Percentiles rank a stretch among this genome's conserved stretches.
Conservation (phyloP, 2,329 filamentous ascomycete species). For the Beauveria brongniartii region DNA sequence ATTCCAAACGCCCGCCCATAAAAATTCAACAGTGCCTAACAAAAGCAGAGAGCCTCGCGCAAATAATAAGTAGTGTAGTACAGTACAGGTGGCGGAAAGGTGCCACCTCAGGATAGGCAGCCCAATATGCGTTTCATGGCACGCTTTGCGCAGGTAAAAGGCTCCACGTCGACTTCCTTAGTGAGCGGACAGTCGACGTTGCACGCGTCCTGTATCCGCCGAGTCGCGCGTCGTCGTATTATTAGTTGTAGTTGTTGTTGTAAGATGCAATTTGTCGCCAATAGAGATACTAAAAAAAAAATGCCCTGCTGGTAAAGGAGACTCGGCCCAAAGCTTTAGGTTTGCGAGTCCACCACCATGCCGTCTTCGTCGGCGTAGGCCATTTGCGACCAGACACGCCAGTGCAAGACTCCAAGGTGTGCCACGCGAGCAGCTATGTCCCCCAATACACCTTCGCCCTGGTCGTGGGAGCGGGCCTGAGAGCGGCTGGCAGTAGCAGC, state of each 20-base stretch:
- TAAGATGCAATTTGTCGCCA: background rate
- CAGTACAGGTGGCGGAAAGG: slow-evolving; percentile 1
- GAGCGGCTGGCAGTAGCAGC: slow-evolving; percentile 45
- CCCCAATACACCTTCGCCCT: slow-evolving; percentile 45
- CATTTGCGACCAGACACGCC: slow-evolving; percentile 77
- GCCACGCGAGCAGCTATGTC: slow-evolving; percentile 71
- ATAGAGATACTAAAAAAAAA: background rate
- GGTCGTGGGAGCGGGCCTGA: slow-evolving; percentile 28
- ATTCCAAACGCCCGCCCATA: slow-evolving; percentile 15
- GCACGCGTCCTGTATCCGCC: background rate
- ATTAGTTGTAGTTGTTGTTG: background rate
- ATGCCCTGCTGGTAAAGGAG: background rate
- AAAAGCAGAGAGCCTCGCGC: background rate
- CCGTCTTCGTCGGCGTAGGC: slow-evolving; percentile 49
- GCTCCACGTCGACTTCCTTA: background rate
- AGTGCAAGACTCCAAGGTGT: slow-evolving; percentile 79
- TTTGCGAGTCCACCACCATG: slow-evolving; percentile 22
- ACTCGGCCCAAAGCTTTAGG: background rate
- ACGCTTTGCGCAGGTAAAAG: background rate
- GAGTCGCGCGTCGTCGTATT: background rate
- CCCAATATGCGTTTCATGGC: background rate
- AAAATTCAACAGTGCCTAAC: slow-evolving; percentile 1
- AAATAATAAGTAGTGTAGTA: slow-evolving; percentile 7
- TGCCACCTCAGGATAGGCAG: background rate
- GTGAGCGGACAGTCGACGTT: background rate